Evolutionary conservation across 2,329 filamentous ascomycete species (phyloP), one percentile per base, ranked within the genome.

Genomic region (Fusarium brachygibbosum): DNA sequence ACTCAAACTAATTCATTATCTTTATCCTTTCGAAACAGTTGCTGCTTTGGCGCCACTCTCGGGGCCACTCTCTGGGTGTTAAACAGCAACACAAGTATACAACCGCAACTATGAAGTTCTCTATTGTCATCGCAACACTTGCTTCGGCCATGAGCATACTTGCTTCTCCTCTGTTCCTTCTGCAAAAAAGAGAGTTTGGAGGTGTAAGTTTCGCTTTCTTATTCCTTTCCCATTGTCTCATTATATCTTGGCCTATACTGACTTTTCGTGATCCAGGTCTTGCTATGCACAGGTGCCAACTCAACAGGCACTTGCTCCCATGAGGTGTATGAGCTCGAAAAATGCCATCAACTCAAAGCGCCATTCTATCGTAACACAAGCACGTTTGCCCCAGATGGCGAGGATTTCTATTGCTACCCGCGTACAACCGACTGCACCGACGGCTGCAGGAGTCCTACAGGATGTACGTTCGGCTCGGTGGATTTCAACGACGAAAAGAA

Each of bases 311-410:
- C 71, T 12, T 87, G 85, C 77, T 69, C 74, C 46, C 77, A 86
- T 70, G 62, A 77, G 23, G 79, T 82, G 44, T 85, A 84, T 74
- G 49, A 79, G 14, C 72, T 87, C 45, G 53, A 79, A 6, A 77
- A 77, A 44, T 87, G 85, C 76, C 76, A 84, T 74, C 77, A 86
- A 75, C 77, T 87, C 53, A 73, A 78, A 3, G 62, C 71, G 11
- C 78, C 78, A n/a, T 83, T 81, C 60, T 73, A 74, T 66, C 66
- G 75, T 40, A 84, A 85, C 74, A 77, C 79, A 32, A 78, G 73
- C 54, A 87, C 85, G 0, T 87, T 87, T 71, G 83, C 83, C 3
- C 83, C 83, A 10, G 84, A 87, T 63, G 83, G 80, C 37, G 84
- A 84, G 45, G 69, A 69, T 38, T 86, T 87, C 66, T 76, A 73